Percentiles rank a stretch among this genome's conserved stretches.
Conservation (phyloP, 2,329 filamentous ascomycete species). For the Rhynchosporium graminicola region DNA sequence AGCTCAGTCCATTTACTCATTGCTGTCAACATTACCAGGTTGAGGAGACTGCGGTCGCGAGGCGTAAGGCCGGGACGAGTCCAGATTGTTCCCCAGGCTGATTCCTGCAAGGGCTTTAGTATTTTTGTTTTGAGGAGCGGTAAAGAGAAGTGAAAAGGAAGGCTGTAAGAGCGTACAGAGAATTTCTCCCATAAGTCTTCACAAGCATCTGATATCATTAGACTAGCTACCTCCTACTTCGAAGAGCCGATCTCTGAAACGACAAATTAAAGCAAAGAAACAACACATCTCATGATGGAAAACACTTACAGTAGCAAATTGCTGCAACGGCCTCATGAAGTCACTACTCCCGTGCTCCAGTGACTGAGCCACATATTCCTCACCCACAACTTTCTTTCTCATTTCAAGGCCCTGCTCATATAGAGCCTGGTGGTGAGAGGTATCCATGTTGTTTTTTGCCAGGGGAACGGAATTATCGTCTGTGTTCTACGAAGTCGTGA, state of each 20-base stretch:
- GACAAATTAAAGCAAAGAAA: background rate
- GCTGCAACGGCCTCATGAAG: conserved; percentile 36
- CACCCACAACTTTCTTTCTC: conserved; percentile 35
- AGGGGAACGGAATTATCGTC: conserved; percentile 17
- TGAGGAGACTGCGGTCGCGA: conserved; percentile 35
- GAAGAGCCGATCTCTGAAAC: background rate
- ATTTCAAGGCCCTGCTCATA: conserved; percentile 34
- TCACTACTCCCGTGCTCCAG: conserved; percentile 31
- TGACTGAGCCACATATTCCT: conserved; percentile 34
- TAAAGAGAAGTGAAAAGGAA: background rate
- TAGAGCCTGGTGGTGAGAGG: conserved; percentile 25
- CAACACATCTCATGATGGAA: background rate
- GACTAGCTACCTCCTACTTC: no score
- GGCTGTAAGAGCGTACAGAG: background rate
- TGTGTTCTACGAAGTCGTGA: conserved; percentile 20
- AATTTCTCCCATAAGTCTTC: no score
- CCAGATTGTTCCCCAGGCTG: conserved; percentile 39
- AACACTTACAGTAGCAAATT: conserved; percentile 36
- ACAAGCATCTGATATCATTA: no score
- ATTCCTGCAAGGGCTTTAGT: conserved; percentile 27
- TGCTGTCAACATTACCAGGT: conserved; percentile 39
- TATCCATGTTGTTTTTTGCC: conserved; percentile 38
- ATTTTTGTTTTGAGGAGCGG: background rate
- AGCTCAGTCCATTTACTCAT: conserved; percentile 38
- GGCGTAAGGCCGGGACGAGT: conserved; percentile 36